Percentiles rank a stretch among this genome's conserved stretches.
These are phyloP conservation scores for Delonix regia DNA, from an alignment of 306 rosid genomes.

Conservation along the genomic window DNA sequence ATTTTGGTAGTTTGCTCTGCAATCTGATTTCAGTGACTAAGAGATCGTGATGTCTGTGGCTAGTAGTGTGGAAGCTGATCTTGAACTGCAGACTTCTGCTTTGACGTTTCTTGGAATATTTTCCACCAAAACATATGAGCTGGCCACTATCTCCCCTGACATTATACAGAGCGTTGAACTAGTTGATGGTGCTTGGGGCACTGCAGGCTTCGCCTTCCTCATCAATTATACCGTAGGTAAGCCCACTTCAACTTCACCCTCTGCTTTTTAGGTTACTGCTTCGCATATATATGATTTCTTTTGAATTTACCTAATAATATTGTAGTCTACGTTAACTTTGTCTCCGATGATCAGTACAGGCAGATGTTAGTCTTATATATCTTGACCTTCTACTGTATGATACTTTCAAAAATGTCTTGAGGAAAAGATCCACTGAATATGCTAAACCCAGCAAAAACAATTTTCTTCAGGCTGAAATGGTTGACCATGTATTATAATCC, in stretches of 20 bases:
- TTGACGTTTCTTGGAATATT: constrained; percentile 1
- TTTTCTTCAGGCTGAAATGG: no score
- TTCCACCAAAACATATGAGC: neutral
- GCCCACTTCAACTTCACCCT: neutral
- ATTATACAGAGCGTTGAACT: neutral
- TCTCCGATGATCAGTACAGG: no score
- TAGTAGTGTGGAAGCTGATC: neutral
- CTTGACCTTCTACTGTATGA: no score
- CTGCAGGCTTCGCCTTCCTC: neutral
- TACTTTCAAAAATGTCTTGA: no score
- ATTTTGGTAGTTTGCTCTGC: neutral
- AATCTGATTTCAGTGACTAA: neutral
- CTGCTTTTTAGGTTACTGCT: neutral
- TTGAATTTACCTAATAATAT: neutral
- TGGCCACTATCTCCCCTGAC: neutral
- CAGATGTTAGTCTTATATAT: no score
- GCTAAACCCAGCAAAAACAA: no score
- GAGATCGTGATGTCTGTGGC: neutral
- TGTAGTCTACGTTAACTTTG: no score
- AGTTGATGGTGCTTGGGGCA: neutral
- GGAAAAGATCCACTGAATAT: no score
- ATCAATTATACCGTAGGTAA: neutral
- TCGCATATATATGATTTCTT: neutral
- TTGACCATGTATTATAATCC: no score
- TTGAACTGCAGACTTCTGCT: neutral